Base-by-base conservation (phyloP, 116 monocot genomes). In the Thalassia testudinum region DNA sequence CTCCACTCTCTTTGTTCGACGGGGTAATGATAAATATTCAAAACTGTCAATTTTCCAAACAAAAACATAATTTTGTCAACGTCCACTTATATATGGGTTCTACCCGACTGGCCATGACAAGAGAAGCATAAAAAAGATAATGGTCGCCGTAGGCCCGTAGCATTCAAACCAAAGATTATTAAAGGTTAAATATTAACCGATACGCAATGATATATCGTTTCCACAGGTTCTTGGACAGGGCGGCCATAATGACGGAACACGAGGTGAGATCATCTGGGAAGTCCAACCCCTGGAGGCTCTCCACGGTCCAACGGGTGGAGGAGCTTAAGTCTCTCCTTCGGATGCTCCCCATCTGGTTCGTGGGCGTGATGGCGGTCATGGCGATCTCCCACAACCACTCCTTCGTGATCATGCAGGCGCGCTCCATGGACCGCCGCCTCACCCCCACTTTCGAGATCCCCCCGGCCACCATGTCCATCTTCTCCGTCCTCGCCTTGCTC, bases 341-440 rank as follows among this genome's bases (percentile, higher is more conserved):
- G 25, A 63, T 67, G 67, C 62, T 73, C 5, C 73, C 67, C 8
- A 73, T 58, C 14, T 73, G 73, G 68, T 57, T 67, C 14, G 62
- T 62, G 29, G 62, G 57, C 26, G 62, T 73, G 43, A 49, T 68
- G 19, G 58, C 62, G 54, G 67, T 67, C 62, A 68, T 62, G 0
- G 68, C 67, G 15, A 56, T 57, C 30, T 62, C 73, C 1, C 73
- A 73, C 38, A 68, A 67, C 62, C 50, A 52, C 63, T 67, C 67
- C 15, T 67, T 73, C 45, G 67, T 62, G 24, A 62, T 73, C 12
- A 24, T 47, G 16, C 73, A 73, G 37, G 73, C 73, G 28, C 34
- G 28, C 7, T 27, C 47, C 44, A 74, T 74, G 73, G 38, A 74
- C 48, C 73, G 67, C 43, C 57, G 37, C 47, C 42, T 74, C 68